Percentiles rank a stretch among this genome's conserved stretches.
Evolutionary conservation across 1,284 basidiomycete species (phyloP).

Genomic region (Meripilus lineatus): DNA sequence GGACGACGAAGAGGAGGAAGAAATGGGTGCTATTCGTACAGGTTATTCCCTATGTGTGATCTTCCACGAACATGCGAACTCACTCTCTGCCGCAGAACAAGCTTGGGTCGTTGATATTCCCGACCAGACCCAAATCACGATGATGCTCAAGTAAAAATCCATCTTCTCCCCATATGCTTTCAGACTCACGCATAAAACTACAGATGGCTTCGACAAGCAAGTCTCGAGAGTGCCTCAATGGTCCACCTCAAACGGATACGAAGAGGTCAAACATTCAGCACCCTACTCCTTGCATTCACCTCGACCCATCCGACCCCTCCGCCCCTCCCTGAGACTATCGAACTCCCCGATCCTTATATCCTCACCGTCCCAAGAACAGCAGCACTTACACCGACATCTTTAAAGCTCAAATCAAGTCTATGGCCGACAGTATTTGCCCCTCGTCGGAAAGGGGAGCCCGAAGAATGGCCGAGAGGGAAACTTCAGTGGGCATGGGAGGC

Average conservation of each 20-base stretch:
- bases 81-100: constrained; percentile 28
- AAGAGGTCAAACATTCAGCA: constrained; percentile 38
- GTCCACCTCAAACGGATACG: constrained; percentile 80
- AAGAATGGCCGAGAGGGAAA: constrained; percentile 63
- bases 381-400: constrained; percentile 68
- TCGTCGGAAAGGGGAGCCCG: constrained; percentile 60
- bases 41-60: constrained; percentile 34
- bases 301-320: constrained; percentile 19
- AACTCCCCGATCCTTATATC: constrained; percentile 45
- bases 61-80: constrained; percentile 2
- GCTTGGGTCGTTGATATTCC: constrained; percentile 88
- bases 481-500: constrained; percentile 73
- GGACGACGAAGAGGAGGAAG: constrained; percentile 54
- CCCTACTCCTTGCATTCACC: constrained; percentile 48
- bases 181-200: constrained; percentile 2
- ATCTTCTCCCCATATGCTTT: not conserved
- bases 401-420: constrained; percentile 58
- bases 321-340: constrained; percentile 24
- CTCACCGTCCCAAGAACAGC: constrained; percentile 64
- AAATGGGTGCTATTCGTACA: constrained; percentile 49
- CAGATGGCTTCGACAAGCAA: constrained; percentile 63
- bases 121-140: constrained; percentile 55
- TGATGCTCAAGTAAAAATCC: constrained; percentile 57
- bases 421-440: constrained; percentile 86
- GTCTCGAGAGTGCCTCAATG: constrained; percentile 55